Evolutionary conservation across 2,329 filamentous ascomycete species (phyloP).

Genomic region (Paracamarosporium sp.): DNA sequence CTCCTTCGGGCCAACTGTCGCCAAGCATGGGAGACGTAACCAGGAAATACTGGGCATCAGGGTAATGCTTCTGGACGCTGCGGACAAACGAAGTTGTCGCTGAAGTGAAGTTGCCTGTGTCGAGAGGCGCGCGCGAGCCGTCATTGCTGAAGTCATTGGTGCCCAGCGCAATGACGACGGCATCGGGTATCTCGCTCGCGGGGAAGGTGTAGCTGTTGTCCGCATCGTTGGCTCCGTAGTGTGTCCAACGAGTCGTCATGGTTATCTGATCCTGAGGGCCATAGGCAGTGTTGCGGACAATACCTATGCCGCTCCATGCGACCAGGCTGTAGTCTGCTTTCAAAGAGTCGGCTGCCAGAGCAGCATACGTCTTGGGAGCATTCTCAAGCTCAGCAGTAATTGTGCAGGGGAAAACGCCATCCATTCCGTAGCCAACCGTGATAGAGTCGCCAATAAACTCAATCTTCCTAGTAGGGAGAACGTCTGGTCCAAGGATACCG

Average conservation of each 20-base stretch:
- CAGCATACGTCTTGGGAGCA: conserved; percentile 53
- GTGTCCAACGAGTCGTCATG: conserved; percentile 52
- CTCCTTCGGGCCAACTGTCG: conserved; percentile 45
- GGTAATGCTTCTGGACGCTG: conserved; percentile 45
- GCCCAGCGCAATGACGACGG: conserved; percentile 54
- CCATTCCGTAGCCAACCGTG: conserved; percentile 54
- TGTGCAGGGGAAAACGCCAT: conserved; percentile 49
- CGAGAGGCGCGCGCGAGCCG: conserved; percentile 18
- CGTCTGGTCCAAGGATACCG: conserved; percentile 29
- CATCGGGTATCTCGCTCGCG: conserved; percentile 36
- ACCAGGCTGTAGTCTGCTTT: conserved; percentile 53
- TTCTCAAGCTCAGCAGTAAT: conserved; percentile 50
- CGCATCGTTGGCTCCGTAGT: conserved; percentile 52
- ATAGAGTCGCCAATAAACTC: conserved; percentile 57
- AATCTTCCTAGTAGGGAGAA: conserved; percentile 43
- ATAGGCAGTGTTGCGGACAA: conserved; percentile 49
- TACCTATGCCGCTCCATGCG: conserved; percentile 55
- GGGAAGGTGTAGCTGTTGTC: conserved; percentile 50
- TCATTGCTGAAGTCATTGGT: conserved; percentile 54
- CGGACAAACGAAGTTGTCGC: conserved; percentile 38
- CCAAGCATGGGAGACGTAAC: conserved; percentile 50
- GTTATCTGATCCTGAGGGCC: conserved; percentile 37
- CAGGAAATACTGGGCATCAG: conserved; percentile 49
- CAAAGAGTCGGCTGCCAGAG: conserved; percentile 50
- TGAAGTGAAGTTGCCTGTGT: conserved; percentile 17